phyloP scores from a whole-genome alignment of 2,329 filamentous ascomycete species.

The Chaetomium olivaceum region DNA sequence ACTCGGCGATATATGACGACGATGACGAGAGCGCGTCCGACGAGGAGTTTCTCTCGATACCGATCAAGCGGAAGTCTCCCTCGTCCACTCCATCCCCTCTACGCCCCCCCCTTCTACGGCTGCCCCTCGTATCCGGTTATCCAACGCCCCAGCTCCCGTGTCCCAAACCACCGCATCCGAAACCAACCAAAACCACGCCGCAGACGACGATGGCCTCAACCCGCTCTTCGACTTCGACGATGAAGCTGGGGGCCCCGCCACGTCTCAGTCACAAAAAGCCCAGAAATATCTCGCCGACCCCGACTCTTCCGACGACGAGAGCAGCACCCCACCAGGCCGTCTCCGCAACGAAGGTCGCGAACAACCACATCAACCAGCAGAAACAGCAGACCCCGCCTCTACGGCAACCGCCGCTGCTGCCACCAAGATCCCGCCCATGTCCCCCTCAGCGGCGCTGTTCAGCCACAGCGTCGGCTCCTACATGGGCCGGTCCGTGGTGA shows the following conservation, averaged over 20 bases:
- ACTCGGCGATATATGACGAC: slow-evolving; percentile 23
- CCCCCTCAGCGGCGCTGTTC: slow-evolving; percentile 30
- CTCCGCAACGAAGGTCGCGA: slow-evolving; percentile 6
- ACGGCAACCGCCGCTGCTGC: background rate
- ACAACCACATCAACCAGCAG: background rate
- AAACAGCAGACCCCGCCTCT: background rate
- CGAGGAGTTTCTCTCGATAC: slow-evolving; percentile 34
- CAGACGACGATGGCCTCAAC: slow-evolving; percentile 22
- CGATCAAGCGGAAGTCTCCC: slow-evolving; percentile 26
- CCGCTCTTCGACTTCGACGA: slow-evolving; percentile 33
- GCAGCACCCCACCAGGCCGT: slow-evolving; percentile 9
- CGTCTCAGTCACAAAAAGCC: background rate
- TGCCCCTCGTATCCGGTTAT: slow-evolving; percentile 2
- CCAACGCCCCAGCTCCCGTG: background rate
- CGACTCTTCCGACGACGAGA: slow-evolving; percentile 21
- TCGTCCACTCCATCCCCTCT: slow-evolving; percentile 17
- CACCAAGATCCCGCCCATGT: slow-evolving; percentile 16
- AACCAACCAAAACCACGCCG: background rate
- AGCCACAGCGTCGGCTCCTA: slow-evolving; percentile 42
- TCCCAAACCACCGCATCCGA: background rate
- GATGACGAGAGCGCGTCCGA: slow-evolving; percentile 27
- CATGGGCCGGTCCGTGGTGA: slow-evolving; percentile 42
- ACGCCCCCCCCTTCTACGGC: background rate
- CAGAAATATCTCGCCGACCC: slow-evolving; percentile 31
- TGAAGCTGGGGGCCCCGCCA: slow-evolving; percentile 2